These are phyloP conservation scores for Thraustochytrium sp. DNA, from an alignment of 352 stramenopile genomes.

Conservation along the genomic window DNA sequence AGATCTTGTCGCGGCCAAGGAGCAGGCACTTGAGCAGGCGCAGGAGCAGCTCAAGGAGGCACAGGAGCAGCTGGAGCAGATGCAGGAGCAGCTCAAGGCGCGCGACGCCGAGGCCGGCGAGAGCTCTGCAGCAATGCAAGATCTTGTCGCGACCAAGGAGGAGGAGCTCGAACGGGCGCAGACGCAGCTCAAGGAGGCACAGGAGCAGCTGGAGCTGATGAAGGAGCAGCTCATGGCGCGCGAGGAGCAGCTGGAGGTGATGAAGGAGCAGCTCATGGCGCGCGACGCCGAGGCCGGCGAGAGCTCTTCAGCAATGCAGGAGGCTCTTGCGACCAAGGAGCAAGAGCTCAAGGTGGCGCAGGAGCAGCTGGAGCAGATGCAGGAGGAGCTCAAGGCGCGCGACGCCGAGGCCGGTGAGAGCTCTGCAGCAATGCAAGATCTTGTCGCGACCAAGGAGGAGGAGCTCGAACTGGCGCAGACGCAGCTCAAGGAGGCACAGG, in stretches of 20 bases:
- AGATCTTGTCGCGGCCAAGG: too few relatives aligned
- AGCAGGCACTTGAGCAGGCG: not conserved
- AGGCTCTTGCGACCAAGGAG: not conserved
- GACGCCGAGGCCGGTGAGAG: not conserved
- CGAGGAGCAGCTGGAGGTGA: too few relatives aligned
- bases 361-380: not conserved
- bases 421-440: not conserved
- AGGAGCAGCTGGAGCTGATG: too few relatives aligned
- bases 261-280: too few relatives aligned
- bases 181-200: not conserved
- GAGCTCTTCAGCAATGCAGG: not conserved
- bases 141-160: not conserved
- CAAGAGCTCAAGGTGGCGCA: not conserved
- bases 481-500: not conserved
- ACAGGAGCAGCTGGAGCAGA: too few relatives aligned
- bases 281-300: too few relatives aligned
- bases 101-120: too few relatives aligned
- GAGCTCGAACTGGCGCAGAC: not conserved
- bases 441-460: not conserved
- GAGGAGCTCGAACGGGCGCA: not conserved
- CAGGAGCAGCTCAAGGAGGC: too few relatives aligned
- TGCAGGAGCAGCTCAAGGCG: too few relatives aligned
- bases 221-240: too few relatives aligned
- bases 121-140: not conserved
- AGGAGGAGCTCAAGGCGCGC: not conserved